Conservation (phyloP, 345 rosid species). For the Populus tremula region DNA sequence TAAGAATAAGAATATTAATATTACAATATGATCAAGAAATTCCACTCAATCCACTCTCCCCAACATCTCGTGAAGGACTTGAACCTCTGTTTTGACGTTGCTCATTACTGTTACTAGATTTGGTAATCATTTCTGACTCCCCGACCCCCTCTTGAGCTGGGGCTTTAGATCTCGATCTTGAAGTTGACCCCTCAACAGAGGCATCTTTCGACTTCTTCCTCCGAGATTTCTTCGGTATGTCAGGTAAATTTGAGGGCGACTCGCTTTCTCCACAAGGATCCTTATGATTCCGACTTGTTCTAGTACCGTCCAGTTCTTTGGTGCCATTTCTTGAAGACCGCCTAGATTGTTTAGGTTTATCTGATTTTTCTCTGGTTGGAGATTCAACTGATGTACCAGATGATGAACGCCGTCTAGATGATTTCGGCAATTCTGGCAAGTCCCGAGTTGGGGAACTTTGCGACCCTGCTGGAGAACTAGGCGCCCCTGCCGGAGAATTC, state of each 20-base stretch:
- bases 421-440: slow-evolving; percentile 33
- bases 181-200: slow-evolving; percentile 16
- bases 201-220: slow-evolving; percentile 42
- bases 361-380: slow-evolving; percentile 43
- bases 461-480: slow-evolving; percentile 7
- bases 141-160: slow-evolving; percentile 28
- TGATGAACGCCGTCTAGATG: slow-evolving; percentile 43
- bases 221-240: slow-evolving; percentile 32
- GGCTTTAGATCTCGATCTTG: slow-evolving; percentile 34
- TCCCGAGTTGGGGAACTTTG: slow-evolving; percentile 16
- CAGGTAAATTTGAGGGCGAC: slow-evolving; percentile 25
- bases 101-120: slow-evolving; percentile 6
- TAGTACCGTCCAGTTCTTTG: slow-evolving; percentile 8
- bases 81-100: slow-evolving; percentile 8
- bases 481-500: background rate
- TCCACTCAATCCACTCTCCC: slow-evolving; percentile 7
- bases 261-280: slow-evolving; percentile 23
- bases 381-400: slow-evolving; percentile 23
- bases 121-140: slow-evolving; percentile 38
- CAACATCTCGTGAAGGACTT: slow-evolving; percentile 21
- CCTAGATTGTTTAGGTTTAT: slow-evolving; percentile 45
- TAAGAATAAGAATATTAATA: background rate
- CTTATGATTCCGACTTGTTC: slow-evolving; percentile 9
- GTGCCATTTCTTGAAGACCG: slow-evolving; percentile 35
- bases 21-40: slow-evolving; percentile 15